These are phyloP conservation scores for Pholiota conissans DNA, from an alignment of 768 basidiomycete species.

Conservation along the genomic window DNA sequence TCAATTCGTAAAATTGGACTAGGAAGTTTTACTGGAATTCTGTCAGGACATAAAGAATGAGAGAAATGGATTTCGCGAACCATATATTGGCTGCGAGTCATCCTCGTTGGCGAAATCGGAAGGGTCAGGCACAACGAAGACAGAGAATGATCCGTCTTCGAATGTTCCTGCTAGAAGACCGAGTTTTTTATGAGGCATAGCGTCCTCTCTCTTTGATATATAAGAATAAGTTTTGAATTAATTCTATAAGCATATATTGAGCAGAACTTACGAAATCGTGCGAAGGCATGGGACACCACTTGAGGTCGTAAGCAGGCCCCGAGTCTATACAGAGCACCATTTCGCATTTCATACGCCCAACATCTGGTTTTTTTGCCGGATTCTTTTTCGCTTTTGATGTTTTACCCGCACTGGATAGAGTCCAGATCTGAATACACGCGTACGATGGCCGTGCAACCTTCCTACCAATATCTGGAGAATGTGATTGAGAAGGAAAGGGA, in stretches of 20 bases:
- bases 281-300: conserved; percentile 92
- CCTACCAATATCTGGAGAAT: conserved; percentile 67
- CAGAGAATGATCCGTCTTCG: conserved; percentile 79
- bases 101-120: conserved; percentile 39
- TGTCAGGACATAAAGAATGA: neutral
- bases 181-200: conserved; percentile 50
- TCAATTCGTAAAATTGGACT: conserved; percentile 73
- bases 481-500: conserved; percentile 63
- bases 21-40: conserved; percentile 50
- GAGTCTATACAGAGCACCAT: conserved; percentile 83
- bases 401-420: conserved; percentile 29
- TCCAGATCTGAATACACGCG: conserved; percentile 90
- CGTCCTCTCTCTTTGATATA: conserved; percentile 22
- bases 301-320: conserved; percentile 77
- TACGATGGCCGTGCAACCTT: conserved; percentile 52
- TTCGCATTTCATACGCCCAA: conserved; percentile 68
- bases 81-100: conserved; percentile 40
- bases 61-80: conserved; percentile 34
- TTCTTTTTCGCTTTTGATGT: conserved; percentile 8
- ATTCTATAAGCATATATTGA: no score
- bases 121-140: conserved; percentile 84
- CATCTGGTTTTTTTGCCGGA: conserved; percentile 19
- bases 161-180: conserved; percentile 86
- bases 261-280: conserved; percentile 49
- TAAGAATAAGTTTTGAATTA: no score